Evolutionary conservation across 805 yeast species (phyloP).

Genomic region (Candida ulmi): DNA sequence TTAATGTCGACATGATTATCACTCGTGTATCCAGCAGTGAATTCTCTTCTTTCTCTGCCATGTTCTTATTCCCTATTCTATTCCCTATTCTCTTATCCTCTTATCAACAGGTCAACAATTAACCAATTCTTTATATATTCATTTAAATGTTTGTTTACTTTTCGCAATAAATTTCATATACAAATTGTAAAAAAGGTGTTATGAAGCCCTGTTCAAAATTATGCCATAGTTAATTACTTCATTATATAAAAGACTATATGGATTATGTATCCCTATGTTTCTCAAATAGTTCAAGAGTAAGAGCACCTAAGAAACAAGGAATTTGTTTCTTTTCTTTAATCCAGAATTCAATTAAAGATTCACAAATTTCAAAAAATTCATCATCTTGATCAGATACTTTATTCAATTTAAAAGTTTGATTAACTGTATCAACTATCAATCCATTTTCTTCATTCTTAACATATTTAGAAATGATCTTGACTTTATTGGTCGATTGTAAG

Average conservation of each 20-base stretch:
- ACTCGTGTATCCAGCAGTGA: slow-evolving; percentile 16
- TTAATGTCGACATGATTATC: slow-evolving; percentile 24
- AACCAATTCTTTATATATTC: no score
- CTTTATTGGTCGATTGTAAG: slow-evolving; percentile 45
- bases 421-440: slow-evolving; percentile 51
- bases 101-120: no score
- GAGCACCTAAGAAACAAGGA: slow-evolving; percentile 73
- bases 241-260: no score
- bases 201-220: no score
- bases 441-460: slow-evolving; percentile 34
- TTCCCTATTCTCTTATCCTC: no score
- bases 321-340: slow-evolving; percentile 61
- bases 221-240: no score
- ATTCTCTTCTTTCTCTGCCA: not conserved
- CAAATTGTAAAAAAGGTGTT: no score
- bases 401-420: slow-evolving; percentile 49
- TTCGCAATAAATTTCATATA: no score
- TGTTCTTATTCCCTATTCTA: not conserved
- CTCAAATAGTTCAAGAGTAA: slow-evolving; percentile 63
- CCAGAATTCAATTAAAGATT: slow-evolving; percentile 59
- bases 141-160: no score
- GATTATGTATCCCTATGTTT: not conserved
- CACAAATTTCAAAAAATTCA: slow-evolving; percentile 30
- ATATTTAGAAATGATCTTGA: slow-evolving; percentile 48
- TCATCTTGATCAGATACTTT: slow-evolving; percentile 28